Evolutionary conservation across 2,329 filamentous ascomycete species (phyloP).

Genomic region (Oidium heveae): DNA sequence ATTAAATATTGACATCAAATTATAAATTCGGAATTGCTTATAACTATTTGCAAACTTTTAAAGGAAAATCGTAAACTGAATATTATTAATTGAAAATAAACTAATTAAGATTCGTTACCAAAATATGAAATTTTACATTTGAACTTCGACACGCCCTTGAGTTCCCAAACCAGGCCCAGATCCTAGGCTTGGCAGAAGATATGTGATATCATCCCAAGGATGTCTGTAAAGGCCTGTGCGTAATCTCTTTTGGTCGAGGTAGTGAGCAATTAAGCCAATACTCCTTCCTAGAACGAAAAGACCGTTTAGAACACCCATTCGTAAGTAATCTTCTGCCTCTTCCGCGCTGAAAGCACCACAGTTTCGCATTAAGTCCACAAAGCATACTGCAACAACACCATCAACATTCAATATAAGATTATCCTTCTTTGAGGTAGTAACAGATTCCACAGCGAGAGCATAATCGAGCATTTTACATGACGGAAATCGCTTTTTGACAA

Average conservation of each 20-base stretch:
- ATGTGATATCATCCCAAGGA: conserved; percentile 97
- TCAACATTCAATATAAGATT: conserved; percentile 99
- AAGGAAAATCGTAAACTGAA: too few species aligned
- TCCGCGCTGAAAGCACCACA: conserved; percentile 89
- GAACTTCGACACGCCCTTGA: conserved; percentile 77
- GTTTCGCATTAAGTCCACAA: conserved; percentile 92
- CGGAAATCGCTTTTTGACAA: conserved; percentile 91
- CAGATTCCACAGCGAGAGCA: conserved; percentile 87
- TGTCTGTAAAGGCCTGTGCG: conserved; percentile 96
- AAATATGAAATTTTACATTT: conserved; percentile 21
- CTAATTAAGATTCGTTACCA: too few species aligned
- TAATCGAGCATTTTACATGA: conserved; percentile 97
- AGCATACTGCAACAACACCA: conserved; percentile 94
- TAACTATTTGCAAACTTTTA: too few species aligned
- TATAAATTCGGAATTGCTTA: too few species aligned
- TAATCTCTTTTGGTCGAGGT: conserved; percentile 98
- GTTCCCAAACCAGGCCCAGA: conserved; percentile 44
- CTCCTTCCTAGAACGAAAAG: conserved; percentile 91
- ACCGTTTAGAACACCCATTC: conserved; percentile 98
- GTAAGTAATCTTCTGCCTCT: conserved; percentile 95
- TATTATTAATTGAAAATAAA: too few species aligned
- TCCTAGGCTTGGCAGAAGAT: conserved; percentile 56
- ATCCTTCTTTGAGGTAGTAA: conserved; percentile 99
- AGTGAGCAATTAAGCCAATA: conserved; percentile 98
- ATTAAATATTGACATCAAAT: too few species aligned